Evolutionary conservation across 352 stramenopile species (phyloP).

Genomic region (Phytophthora chlamydospora): DNA sequence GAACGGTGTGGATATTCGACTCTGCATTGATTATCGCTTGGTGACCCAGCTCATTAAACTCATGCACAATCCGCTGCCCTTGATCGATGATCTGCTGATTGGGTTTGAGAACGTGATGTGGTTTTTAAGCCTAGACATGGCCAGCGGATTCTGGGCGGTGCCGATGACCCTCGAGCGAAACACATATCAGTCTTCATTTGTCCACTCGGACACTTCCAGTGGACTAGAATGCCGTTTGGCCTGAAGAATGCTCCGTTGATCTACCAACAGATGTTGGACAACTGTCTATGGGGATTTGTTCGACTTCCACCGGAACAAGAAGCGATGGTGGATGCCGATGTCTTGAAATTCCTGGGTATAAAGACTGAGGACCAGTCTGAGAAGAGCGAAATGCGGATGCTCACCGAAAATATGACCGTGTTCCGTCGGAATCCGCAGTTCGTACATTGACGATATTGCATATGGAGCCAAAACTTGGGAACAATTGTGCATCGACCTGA

Average conservation of each 20-base stretch:
- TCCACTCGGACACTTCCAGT: background rate
- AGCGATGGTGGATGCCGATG: background rate
- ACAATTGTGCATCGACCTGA: slow-evolving; percentile 3
- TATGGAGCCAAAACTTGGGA: slow-evolving; percentile 2
- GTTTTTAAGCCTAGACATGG: slow-evolving; percentile 10
- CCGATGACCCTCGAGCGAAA: background rate
- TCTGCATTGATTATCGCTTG: too few species aligned
- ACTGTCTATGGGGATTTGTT: background rate
- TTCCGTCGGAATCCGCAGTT: slow-evolving; percentile 4
- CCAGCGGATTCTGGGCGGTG: background rate
- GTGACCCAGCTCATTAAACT: background rate
- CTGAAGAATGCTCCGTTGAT: background rate
- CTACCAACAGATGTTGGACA: too few species aligned
- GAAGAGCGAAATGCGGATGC: background rate
- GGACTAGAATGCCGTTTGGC: background rate
- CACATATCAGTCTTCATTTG: background rate
- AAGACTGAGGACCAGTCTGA: too few species aligned
- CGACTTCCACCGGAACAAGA: background rate
- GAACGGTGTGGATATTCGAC: too few species aligned
- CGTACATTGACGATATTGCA: slow-evolving; percentile 9
- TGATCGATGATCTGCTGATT: slow-evolving; percentile 33
- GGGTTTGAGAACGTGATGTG: slow-evolving; percentile 8
- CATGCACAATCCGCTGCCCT: slow-evolving; percentile 12
- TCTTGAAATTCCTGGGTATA: background rate
- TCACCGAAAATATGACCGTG: background rate